Conservation (phyloP, 2,329 filamentous ascomycete species). For the Dothideomycetes sp. region DNA sequence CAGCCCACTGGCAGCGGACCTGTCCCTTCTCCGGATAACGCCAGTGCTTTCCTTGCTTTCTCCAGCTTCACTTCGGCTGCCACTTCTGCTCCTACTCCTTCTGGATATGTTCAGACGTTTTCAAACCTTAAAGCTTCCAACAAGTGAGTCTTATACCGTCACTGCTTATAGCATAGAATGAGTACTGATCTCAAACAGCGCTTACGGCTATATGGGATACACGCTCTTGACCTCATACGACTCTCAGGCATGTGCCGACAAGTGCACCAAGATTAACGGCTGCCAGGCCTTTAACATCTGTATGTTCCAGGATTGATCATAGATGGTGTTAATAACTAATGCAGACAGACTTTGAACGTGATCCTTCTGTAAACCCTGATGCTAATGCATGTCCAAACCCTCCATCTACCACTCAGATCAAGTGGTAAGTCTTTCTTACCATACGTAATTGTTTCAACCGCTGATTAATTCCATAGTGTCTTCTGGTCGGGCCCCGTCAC, state of each 20-base stretch:
- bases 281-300: slow-evolving; percentile 17
- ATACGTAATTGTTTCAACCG: no score
- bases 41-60: slow-evolving; percentile 14
- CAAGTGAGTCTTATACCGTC: slow-evolving; percentile 3
- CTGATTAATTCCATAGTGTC: no score
- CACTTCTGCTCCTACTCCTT: slow-evolving; percentile 16
- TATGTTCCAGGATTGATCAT: not conserved
- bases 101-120: slow-evolving; percentile 16
- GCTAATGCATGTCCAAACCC: slow-evolving; percentile 27
- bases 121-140: slow-evolving; percentile 20
- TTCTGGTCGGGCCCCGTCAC: slow-evolving; percentile 26
- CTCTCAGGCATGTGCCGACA: slow-evolving; percentile 10
- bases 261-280: slow-evolving; percentile 15
- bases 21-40: not conserved
- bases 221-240: slow-evolving; percentile 12
- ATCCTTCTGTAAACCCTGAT: slow-evolving; percentile 27
- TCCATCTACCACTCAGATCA: slow-evolving; percentile 24
- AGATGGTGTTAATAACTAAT: not conserved
- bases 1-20: slow-evolving; percentile 27
- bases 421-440: no score
- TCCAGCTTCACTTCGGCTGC: slow-evolving; percentile 12
- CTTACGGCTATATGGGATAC: slow-evolving; percentile 21
- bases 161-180: slow-evolving; percentile 13
- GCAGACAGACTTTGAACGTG: slow-evolving; percentile 23
- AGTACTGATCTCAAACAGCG: slow-evolving; percentile 14